Evolutionary conservation across 2,329 filamentous ascomycete species (phyloP), one percentile per base, ranked within the genome.

Genomic region (Aspergillus versicolor): DNA sequence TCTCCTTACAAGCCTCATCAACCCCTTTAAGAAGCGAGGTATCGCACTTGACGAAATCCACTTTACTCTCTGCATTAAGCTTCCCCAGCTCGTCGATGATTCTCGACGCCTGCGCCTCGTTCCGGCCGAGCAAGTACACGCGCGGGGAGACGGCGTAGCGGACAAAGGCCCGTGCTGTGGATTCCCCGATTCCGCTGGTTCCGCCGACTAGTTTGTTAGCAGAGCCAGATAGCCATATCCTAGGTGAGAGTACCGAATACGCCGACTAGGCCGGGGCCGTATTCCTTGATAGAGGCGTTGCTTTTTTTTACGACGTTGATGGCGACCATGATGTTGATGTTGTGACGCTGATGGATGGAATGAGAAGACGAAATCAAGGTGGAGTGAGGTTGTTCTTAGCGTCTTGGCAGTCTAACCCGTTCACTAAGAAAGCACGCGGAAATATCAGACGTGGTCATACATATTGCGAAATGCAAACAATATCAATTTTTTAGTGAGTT

Each of bases 101-200:
- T n/a, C 72, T 65, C 17, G 72, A 65, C 37, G 72, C 75, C 2
- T 73, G 71, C 0, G 61, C 49, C 22, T 71, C 55, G 51, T 68
- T 70, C 0, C 83, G 77, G 0, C 82, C 82, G 21, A 84, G 62
- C 22, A 84, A 75, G 64, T 86, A 86, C 37, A 83, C 74, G 15
- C 70, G 77, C 1, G 83, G 81, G 2, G 66, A 67, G 1, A 63
- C 48, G 1, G 78, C 70, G n/a, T 76, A 63, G 52, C 76, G 73
- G 4, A 57, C 61, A 27, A 61, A 56, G 1, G 54, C 47, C 6
- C 42, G 42, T 3, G 48, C 54, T 11, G 57, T 61, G 3, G 51
- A 47, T 21, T 54, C 42, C 4, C 52, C 50, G 32, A 61, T 61
- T 21, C 59, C 59, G 21, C 52, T 57, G 1, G 59, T 67, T 27